Base-by-base conservation (phyloP, 305 asterid genomes). In the Plantago lanceolata region DNA sequence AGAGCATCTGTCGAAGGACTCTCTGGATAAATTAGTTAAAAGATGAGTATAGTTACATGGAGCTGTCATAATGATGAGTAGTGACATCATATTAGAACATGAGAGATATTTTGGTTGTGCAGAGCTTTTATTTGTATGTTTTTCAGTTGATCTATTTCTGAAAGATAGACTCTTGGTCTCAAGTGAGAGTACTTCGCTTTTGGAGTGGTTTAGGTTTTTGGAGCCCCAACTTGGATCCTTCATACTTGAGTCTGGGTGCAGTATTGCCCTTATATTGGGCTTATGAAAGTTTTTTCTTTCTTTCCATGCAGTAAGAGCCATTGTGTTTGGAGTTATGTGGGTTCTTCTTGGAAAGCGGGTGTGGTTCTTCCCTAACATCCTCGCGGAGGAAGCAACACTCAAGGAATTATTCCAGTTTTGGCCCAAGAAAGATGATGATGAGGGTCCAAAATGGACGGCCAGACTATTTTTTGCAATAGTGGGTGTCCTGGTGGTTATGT, bases 291-390 rank as follows among this genome's bases (percentile, higher is more conserved):
- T 40, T 8, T 1, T 66, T 70, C 58, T 21, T 40, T 50, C 19
- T 68, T 72, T 73, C 8, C 59, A 65, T 78, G 82, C 87, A 94
- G 99, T 88, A 73, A 82, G 99, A 77, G 96, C 90, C 73, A 60
- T 94, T 70, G 71, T 76, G 72, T 94, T 94, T 63, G 99, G 97
- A 61, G 59, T 82, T 74, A 57, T 84, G 21, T 94, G 93, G 95
- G 75, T 94, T 66, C 37, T 77, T 64, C 78, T 88, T 29, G 99
- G 99, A 48, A 90, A 85, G 71, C 86, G 96, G 49, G 87, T 94
- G 11, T 94, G 99, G 99, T 71, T 94, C 73, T 94, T 94, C 89
- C 99, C 99, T 6, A 94, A 90, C 73, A 94, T 94, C 69, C 99
- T 94, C 58, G 99, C 99, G 0, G 99, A 94, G 81, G 99, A 94